A percentile compares a stretch with the other conserved stretches of the same genome.
Evolutionary conservation across 345 rosid genomes (phyloP).

Genomic region (Rhodomyrtus tomentosa): DNA sequence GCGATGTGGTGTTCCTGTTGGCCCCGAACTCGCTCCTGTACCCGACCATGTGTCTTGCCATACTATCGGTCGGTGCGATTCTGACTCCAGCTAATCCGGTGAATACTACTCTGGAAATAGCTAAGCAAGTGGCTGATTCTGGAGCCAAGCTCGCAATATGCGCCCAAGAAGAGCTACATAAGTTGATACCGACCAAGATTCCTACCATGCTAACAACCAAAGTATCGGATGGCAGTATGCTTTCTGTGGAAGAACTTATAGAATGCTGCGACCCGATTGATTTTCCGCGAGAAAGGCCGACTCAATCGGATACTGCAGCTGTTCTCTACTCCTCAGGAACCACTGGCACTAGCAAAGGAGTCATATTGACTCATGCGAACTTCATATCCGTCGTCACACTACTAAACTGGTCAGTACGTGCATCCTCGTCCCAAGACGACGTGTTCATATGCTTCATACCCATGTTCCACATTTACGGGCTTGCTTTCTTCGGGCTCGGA

Average conservation of each 20-base stretch:
- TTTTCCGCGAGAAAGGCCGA: constrained; percentile 2
- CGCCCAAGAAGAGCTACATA: constrained; percentile 35
- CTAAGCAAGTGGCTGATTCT: constrained; percentile 39
- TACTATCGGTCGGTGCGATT: constrained; percentile 42
- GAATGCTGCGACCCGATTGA: constrained; percentile 24
- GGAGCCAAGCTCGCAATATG: constrained; percentile 37
- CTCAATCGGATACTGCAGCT: constrained; percentile 44
- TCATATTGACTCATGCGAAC: constrained; percentile 40
- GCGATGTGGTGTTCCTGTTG: constrained; percentile 43
- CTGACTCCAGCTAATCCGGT: constrained; percentile 46
- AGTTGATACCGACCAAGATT: constrained; percentile 17
- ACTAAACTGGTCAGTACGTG: constrained; percentile 34
- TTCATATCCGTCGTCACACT: constrained; percentile 27
- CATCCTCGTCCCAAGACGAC: constrained; percentile 22
- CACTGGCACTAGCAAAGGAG: constrained; percentile 55
- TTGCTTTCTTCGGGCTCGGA: constrained; percentile 46
- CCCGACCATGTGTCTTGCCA: constrained; percentile 37
- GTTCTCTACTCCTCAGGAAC: constrained; percentile 64
- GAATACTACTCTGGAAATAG: constrained; percentile 35
- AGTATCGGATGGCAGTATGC: background rate
- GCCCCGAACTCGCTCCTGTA: constrained; percentile 47
- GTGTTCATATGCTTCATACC: constrained; percentile 42
- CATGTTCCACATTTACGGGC: constrained; percentile 55
- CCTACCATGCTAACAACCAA: constrained; percentile 21
- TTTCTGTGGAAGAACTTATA: constrained; percentile 37